Conservation (phyloP, 108 stramenopile species). For the Cyclostephanos invisitatus region DNA sequence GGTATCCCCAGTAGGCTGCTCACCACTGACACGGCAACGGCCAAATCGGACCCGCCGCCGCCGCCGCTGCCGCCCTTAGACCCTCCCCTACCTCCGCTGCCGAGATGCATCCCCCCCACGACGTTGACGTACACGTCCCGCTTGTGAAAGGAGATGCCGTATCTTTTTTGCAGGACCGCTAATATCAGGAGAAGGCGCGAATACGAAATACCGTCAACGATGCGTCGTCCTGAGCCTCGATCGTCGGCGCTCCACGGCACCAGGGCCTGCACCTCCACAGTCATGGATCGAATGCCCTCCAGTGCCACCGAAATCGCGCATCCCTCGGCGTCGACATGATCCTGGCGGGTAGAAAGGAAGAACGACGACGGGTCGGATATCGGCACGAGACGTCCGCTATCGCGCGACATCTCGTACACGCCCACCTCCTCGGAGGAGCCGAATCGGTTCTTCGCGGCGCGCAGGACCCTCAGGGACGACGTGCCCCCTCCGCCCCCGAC, state of each 20-base stretch:
- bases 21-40: constrained; percentile 79
- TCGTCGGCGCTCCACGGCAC: constrained; percentile 44
- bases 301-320: constrained; percentile 85
- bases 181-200: constrained; percentile 82
- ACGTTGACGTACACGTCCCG: constrained; percentile 92
- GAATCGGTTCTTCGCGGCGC: constrained; percentile 91
- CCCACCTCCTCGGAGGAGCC: constrained; percentile 87
- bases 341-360: constrained; percentile 65
- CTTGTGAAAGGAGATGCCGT: constrained; percentile 64
- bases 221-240: constrained; percentile 55
- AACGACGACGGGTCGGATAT: constrained; percentile 83
- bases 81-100: constrained; percentile 44
- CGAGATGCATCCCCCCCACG: constrained; percentile 77
- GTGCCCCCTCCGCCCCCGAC: constrained; percentile 37
- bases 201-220: constrained; percentile 76
- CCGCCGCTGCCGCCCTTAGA: constrained; percentile 51
- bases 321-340: constrained; percentile 74
- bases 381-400: constrained; percentile 71
- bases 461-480: constrained; percentile 66
- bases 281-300: constrained; percentile 90
- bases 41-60: constrained; percentile 74
- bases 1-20: constrained; percentile 78
- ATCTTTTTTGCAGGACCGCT: constrained; percentile 91
- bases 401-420: constrained; percentile 81
- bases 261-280: constrained; percentile 72